Base-by-base conservation (phyloP, 2,329 filamentous ascomycete species). In the Byssochlamys sp. region DNA sequence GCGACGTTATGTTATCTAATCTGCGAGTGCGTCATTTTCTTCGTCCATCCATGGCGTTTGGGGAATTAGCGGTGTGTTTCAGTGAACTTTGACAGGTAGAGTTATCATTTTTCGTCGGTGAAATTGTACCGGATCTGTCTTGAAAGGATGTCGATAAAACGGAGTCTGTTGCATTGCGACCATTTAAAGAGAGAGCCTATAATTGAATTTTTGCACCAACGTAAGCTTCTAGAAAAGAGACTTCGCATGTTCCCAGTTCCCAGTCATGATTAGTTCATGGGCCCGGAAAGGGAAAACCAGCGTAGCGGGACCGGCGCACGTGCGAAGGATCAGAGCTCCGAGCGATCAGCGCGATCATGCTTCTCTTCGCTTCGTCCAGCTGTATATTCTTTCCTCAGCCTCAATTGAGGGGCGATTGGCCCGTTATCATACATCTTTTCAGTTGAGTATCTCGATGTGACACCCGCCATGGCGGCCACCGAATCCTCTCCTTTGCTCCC, bases 401-500 rank as follows among this genome's bases (percentile, higher is more conserved):
- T 51, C 55, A 53, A 58, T 52, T 52, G 51, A 53, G 2, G 39
- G n/a, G 39, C 14, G 25, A 51, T 51, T 51, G 24, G 49, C 25
- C 49, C 25, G 27, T 26, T 51, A 14, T 19, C 27, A 14, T 9
- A 51, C 24, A 14, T 12, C 49, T 7, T 51, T 28, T 26, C 12
- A n/a, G 14, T 10, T 10, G 11, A 24, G 14, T 28, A 12, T 28
- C 27, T 28, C 25, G 1, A 55, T 53, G 45, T 57, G 55, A 35
- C 11, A 56, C 31, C 55, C 57, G 64, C 52, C 51, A 74, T 74
- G 72, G 61, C 73, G 60, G 71, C 75, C 11, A 64, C 69, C 62
- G 76, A 78, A 67, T 68, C 69, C 52, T 69, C 75, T 28, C 75
- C 75, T 25, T 68, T 78, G 48, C 69, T 78, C 54, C 71, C 71